A percentile compares a stretch with the other conserved stretches of the same genome.
These are phyloP conservation scores for Rusavskia elegans DNA, from an alignment of 495 filamentous ascomycete species.

Conservation along the genomic window DNA sequence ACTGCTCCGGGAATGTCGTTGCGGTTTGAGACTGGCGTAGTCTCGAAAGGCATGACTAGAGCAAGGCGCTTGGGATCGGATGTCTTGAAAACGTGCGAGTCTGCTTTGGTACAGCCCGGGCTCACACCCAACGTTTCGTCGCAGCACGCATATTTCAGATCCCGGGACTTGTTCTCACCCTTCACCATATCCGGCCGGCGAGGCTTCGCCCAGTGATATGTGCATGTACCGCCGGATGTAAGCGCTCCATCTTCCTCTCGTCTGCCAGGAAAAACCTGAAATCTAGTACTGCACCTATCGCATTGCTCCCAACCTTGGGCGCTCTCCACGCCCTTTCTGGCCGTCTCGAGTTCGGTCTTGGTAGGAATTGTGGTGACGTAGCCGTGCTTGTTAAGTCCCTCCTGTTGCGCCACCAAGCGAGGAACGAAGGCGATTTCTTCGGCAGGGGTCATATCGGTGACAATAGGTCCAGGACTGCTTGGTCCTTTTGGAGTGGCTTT, in stretches of 20 bases:
- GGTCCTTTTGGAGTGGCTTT: slow-evolving; percentile 1
- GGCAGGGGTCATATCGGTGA: slow-evolving; percentile 47
- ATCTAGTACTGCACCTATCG: slow-evolving; percentile 70
- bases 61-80: slow-evolving; percentile 61
- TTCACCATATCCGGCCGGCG: slow-evolving; percentile 33
- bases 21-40: slow-evolving; percentile 43
- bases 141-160: slow-evolving; percentile 66
- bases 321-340: slow-evolving; percentile 44
- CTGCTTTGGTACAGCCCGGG: slow-evolving; percentile 50
- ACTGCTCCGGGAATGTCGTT: slow-evolving; percentile 29
- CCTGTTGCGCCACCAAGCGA: slow-evolving; percentile 41
- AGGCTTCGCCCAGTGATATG: slow-evolving; percentile 55
- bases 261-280: slow-evolving; percentile 85
- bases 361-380: slow-evolving; percentile 56
- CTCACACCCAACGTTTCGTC: slow-evolving; percentile 49
- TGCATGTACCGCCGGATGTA: slow-evolving; percentile 59
- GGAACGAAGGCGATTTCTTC: slow-evolving; percentile 54
- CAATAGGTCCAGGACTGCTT: slow-evolving; percentile 23
- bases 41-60: slow-evolving; percentile 57
- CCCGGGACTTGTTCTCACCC: slow-evolving; percentile 27
- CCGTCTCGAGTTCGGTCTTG: slow-evolving; percentile 40
- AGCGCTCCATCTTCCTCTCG: slow-evolving; percentile 65
- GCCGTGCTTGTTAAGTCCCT: slow-evolving; percentile 45
- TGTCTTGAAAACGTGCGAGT: slow-evolving; percentile 79
- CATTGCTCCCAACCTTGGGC: slow-evolving; percentile 70